Evolutionary conservation across 495 filamentous ascomycete species (phyloP).

Genomic region (Penicillium silybi): DNA sequence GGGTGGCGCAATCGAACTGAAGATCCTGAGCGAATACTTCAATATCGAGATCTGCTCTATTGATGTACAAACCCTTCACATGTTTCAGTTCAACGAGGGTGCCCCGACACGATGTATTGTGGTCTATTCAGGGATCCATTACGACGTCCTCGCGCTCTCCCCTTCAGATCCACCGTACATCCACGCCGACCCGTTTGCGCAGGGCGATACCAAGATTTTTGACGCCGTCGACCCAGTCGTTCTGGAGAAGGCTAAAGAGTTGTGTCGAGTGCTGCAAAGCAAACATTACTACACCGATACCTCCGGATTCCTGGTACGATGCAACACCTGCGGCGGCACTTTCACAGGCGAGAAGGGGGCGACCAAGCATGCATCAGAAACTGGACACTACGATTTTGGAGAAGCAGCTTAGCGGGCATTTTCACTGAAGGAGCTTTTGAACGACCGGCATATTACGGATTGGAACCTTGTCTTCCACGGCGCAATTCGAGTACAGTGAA

Average conservation of each 20-base stretch:
- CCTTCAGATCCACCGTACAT: conserved; percentile 57
- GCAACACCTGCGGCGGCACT: conserved; percentile 67
- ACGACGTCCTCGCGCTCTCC: conserved; percentile 81
- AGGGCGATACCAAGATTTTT: conserved; percentile 79
- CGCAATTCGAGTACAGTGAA: neutral
- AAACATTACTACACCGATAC: conserved; percentile 92
- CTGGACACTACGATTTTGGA: conserved; percentile 70
- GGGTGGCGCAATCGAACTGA: conserved; percentile 90
- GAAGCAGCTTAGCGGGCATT: conserved; percentile 42
- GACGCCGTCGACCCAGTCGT: conserved; percentile 63
- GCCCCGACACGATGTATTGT: conserved; percentile 68
- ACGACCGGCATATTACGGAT: neutral
- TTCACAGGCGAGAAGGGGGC: conserved; percentile 74
- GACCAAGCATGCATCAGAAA: conserved; percentile 60
- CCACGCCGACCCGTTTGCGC: conserved; percentile 55
- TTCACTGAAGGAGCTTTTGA: neutral
- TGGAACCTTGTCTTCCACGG: neutral
- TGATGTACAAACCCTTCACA: conserved; percentile 64
- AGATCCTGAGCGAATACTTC: conserved; percentile 81
- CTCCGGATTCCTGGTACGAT: conserved; percentile 73
- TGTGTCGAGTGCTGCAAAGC: conserved; percentile 66
- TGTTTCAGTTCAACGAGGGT: conserved; percentile 81
- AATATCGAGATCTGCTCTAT: conserved; percentile 82
- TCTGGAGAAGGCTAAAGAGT: conserved; percentile 61
- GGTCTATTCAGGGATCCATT: conserved; percentile 92